Conservation (phyloP, 2,329 filamentous ascomycete genomes). For the Talaromyces pinophilus region DNA sequence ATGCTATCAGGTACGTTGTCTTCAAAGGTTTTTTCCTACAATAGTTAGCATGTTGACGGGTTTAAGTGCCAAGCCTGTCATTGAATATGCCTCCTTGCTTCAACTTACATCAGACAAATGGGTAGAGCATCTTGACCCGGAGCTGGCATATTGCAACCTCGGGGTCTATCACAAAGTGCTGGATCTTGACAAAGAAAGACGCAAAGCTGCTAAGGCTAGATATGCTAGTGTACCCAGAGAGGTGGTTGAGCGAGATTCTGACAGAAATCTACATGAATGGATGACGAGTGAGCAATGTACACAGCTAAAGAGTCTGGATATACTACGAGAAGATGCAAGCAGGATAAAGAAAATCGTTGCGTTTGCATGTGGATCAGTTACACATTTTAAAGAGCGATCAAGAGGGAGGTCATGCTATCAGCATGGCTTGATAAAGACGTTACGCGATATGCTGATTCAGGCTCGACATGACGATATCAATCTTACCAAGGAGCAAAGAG, state of each 20-base stretch:
- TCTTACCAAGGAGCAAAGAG: background rate
- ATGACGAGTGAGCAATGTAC: background rate
- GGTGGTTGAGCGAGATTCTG: background rate
- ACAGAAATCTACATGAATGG: background rate
- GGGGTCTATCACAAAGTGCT: background rate
- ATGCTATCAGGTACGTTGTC: background rate
- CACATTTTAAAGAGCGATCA: background rate
- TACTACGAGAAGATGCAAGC: background rate
- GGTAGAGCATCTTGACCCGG: background rate
- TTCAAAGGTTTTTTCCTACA: background rate
- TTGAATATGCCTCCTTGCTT: background rate
- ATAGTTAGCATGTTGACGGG: background rate
- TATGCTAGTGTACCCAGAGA: background rate
- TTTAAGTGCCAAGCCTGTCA: background rate
- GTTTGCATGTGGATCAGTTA: conserved; percentile 10
- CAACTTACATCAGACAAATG: conserved; percentile 3
- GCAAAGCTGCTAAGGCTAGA: background rate
- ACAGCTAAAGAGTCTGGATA: background rate
- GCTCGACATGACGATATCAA: background rate
- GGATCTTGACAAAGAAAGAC: background rate
- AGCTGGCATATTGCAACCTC: conserved; percentile 4
- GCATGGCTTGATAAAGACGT: background rate
- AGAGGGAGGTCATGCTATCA: background rate
- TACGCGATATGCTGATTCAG: background rate
- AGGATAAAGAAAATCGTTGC: conserved; percentile 1